Percentiles rank a stretch among this genome's conserved stretches.
Conservation (phyloP, 345 rosid species). For the Firmiana major region DNA sequence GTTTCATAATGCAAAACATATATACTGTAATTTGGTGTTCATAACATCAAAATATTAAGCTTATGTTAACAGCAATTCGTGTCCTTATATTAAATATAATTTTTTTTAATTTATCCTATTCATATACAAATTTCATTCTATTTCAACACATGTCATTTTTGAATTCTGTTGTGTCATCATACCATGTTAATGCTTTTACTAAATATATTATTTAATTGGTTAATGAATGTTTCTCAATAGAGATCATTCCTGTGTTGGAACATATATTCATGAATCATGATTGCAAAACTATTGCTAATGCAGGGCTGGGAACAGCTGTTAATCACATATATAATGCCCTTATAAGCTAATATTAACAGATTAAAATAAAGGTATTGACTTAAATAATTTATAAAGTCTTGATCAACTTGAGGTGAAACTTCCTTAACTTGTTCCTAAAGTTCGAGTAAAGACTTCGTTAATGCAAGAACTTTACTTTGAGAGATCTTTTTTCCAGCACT, state of each 20-base stretch:
- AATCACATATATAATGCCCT: not conserved
- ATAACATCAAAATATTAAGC: not conserved
- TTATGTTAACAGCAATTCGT: too few species aligned
- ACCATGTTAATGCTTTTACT: too few species aligned
- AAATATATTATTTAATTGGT: not conserved
- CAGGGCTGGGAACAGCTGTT: conserved; percentile 1
- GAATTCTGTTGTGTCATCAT: too few species aligned
- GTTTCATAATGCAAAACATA: not conserved
- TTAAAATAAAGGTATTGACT: not conserved
- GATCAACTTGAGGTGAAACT: not conserved
- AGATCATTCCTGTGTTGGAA: not conserved
- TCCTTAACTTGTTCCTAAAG: not conserved
- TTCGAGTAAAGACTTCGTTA: not conserved
- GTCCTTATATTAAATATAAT: too few species aligned
- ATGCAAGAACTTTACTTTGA: not conserved
- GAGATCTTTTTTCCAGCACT: not conserved
- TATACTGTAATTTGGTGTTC: not conserved
- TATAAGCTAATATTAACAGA: not conserved
- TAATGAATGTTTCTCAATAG: not conserved
- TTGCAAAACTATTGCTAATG: not conserved
- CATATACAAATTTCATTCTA: too few species aligned
- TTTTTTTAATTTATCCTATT: too few species aligned
- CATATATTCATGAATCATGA: not conserved
- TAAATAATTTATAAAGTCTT: not conserved
- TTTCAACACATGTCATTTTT: too few species aligned